These are phyloP conservation scores for Eutrema heterophyllum DNA, from an alignment of 345 rosid species.

Conservation along the genomic window DNA sequence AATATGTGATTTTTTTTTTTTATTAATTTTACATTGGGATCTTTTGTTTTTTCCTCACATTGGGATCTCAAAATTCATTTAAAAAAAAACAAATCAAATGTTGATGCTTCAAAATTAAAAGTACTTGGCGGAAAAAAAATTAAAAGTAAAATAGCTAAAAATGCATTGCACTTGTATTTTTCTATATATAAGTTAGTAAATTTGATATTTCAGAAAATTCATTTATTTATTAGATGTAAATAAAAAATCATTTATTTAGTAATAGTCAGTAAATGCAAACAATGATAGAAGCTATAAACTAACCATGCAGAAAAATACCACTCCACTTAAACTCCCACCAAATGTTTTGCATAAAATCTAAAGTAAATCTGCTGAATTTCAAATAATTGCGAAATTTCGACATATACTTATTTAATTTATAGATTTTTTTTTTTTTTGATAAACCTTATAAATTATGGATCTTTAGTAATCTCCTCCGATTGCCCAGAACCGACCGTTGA, in stretches of 20 bases:
- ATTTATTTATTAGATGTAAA: not conserved
- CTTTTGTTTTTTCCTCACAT: not conserved
- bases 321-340: not conserved
- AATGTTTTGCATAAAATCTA: too few relatives aligned
- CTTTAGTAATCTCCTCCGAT: too few relatives aligned
- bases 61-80: conserved; percentile 25
- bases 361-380: too few relatives aligned
- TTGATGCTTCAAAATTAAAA: not conserved
- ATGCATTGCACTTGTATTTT: not conserved
- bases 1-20: not conserved
- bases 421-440: too few relatives aligned
- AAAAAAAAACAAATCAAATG: not conserved
- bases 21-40: not conserved
- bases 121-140: too few relatives aligned
- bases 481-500: too few relatives aligned
- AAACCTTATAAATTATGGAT: too few relatives aligned
- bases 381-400: too few relatives aligned
- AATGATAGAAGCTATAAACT: not conserved
- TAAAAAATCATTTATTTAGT: not conserved
- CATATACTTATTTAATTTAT: too few relatives aligned
- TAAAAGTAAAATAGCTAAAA: not conserved
- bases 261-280: not conserved
- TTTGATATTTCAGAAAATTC: not conserved
- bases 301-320: not conserved
- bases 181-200: not conserved